Conservation (phyloP, 73 alveolate genomes). For the Paraurostyla sp. region DNA sequence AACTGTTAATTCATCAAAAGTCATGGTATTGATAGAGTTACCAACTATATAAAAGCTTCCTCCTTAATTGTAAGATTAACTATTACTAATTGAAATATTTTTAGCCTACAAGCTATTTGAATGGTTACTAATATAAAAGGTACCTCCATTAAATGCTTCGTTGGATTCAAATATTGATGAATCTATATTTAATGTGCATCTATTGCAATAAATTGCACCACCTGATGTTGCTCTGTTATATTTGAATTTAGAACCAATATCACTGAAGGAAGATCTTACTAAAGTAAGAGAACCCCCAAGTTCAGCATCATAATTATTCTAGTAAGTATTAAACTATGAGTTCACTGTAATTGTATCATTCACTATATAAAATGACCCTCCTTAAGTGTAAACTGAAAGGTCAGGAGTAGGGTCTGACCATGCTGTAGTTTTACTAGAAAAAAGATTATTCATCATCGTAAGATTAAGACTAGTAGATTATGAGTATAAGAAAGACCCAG, state of each 20-base stretch:
- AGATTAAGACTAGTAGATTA: not conserved
- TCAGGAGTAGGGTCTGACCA: not conserved
- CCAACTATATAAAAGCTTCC: not conserved
- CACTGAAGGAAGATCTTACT: not conserved
- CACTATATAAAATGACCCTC: not conserved
- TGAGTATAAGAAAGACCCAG: not conserved
- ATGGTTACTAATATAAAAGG: not conserved
- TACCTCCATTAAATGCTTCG: not conserved
- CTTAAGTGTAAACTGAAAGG: not conserved
- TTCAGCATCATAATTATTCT: not conserved
- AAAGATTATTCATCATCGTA: not conserved
- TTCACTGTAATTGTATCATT: not conserved
- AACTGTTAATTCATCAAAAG: not conserved
- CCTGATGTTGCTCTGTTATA: not conserved
- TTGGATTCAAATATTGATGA: not conserved
- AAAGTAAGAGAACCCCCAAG: not conserved
- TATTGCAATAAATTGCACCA: constrained; percentile 9
- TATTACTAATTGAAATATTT: not conserved
- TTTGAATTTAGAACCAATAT: not conserved
- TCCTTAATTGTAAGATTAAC: not conserved
- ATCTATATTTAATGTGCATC: not conserved
- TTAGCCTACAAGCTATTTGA: not conserved
- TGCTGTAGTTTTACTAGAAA: not conserved
- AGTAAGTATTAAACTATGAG: not conserved
- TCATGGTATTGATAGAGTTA: not conserved